Evolutionary conservation across 768 basidiomycete genomes (phyloP).

Genomic region (Russula griseocarnosa): DNA sequence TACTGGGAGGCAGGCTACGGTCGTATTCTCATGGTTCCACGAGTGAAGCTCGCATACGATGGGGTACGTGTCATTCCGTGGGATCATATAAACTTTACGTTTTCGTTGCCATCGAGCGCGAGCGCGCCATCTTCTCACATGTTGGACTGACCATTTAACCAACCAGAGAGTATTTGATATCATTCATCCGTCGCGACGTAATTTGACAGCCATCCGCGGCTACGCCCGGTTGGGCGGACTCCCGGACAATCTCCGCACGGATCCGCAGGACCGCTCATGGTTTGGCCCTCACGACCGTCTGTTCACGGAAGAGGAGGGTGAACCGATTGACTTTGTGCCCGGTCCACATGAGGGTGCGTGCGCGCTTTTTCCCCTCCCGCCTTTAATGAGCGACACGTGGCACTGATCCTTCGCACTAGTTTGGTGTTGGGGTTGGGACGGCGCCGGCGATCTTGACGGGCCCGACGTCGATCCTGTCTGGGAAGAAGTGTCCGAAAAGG

Average conservation of each 20-base stretch:
- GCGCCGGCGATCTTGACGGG: constrained; percentile 95
- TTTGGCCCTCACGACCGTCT: constrained; percentile 95
- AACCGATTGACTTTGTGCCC: constrained; percentile 66
- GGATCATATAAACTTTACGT: background rate
- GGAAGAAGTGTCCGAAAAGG: constrained; percentile 75
- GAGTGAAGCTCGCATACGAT: constrained; percentile 96
- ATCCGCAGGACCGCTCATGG: constrained; percentile 97
- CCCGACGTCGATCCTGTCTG: constrained; percentile 98
- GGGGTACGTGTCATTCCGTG: constrained; percentile 44
- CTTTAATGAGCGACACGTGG: background rate
- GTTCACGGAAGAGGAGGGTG: constrained; percentile 84
- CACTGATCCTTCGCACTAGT: constrained; percentile 47
- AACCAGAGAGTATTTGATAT: constrained; percentile 86
- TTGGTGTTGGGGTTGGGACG: constrained; percentile 99
- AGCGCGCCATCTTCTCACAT: background rate
- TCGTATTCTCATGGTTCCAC: constrained; percentile 94
- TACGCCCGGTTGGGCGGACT: constrained; percentile 94
- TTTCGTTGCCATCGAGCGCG: background rate
- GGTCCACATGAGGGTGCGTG: constrained; percentile 85
- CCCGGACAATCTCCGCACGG: constrained; percentile 92
- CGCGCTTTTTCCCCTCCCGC: background rate
- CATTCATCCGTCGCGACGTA: constrained; percentile 85
- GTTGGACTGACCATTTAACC: background rate
- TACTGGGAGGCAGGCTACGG: constrained; percentile 97
- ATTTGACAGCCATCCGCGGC: constrained; percentile 92